Evolutionary conservation across 129 eudicot species (phyloP), one percentile per base, ranked within the genome.

Genomic region (Ambrosia artemisiifolia): DNA sequence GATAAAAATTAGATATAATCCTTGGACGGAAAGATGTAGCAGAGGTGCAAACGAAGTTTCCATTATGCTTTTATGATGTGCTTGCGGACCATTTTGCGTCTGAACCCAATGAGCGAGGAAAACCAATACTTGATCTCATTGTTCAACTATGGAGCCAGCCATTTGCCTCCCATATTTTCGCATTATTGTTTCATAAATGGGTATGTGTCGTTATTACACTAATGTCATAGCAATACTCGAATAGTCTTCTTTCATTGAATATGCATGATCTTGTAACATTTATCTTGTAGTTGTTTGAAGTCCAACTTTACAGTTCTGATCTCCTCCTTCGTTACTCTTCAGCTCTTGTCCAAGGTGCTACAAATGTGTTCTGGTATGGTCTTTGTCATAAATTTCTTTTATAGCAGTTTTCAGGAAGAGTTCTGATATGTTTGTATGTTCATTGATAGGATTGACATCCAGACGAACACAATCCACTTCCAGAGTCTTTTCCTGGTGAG

Each of bases 271-370:
- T 63, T 11, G 34, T 30, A 35, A 16, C 20, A 18, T 38, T 11
- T 63, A 24, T 40, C 46, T 76, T 89, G 88, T 88, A 94, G 99
- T 75, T 94, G 49, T 94, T 94, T 83, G 99, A 94, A 79, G 89
- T 88, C 80, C 85, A 88, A 77, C 83, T 90, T 79, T 96, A 90
- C 75, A 87, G 82, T 77, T 61, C 96, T n/a, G 98, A 90, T 40
- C 78, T 78, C 77, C 96, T 93, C 67, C 92, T 90, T 49, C 98
- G 96, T 38, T 93, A 89, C 75, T 90, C 96, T 7, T 93, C 90
- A 9, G 97, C 97, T 74, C 99, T 94, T 75, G 96, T 94, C 72
- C 96, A 94, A 85, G 99, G 99, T 69, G 92, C 99, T 70, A 84
- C 91, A 74, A 90, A 84, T 62, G 93, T 94, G 55, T 94, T 94